Percentiles rank a stretch among this genome's conserved stretches.
These are phyloP conservation scores for Fusarium nurragi DNA, from an alignment of 2,329 filamentous ascomycete species.

Conservation along the genomic window DNA sequence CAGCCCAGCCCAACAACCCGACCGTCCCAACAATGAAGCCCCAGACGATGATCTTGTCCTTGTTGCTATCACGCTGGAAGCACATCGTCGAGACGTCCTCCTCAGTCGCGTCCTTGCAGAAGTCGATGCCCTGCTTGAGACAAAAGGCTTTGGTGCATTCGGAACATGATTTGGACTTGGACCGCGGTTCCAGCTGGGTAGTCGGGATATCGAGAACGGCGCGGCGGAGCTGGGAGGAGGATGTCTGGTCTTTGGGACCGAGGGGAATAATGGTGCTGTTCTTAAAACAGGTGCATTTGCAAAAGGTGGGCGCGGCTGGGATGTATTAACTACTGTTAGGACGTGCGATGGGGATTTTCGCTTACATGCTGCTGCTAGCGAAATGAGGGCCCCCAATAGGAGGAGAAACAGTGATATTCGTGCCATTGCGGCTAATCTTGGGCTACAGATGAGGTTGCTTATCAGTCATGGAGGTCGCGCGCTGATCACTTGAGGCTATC, in stretches of 20 bases:
- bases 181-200: constrained; percentile 42
- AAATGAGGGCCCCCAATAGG: constrained; percentile 50
- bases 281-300: constrained; percentile 76
- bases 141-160: constrained; percentile 74
- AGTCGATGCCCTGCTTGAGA: constrained; percentile 66
- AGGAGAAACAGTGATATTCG: constrained; percentile 52
- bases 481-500: constrained; percentile 36
- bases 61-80: constrained; percentile 73
- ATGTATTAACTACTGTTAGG: constrained; percentile 34
- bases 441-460: constrained; percentile 7
- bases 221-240: constrained; percentile 36
- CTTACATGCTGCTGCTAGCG: constrained; percentile 57
- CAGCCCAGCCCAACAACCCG: constrained; percentile 69
- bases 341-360: background rate
- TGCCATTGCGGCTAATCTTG: constrained; percentile 49
- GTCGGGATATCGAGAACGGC: constrained; percentile 35
- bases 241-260: constrained; percentile 53
- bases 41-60: constrained; percentile 74
- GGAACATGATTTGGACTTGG: constrained; percentile 61
- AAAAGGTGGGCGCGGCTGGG: constrained; percentile 69
- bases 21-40: constrained; percentile 68
- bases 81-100: constrained; percentile 70
- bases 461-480: constrained; percentile 24
- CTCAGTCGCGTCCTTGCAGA: constrained; percentile 70
- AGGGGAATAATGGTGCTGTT: constrained; percentile 74